Evolutionary conservation across 2,329 filamentous ascomycete species (phyloP), one percentile per base, ranked within the genome.

Genomic region (Sarocladium strictum): DNA sequence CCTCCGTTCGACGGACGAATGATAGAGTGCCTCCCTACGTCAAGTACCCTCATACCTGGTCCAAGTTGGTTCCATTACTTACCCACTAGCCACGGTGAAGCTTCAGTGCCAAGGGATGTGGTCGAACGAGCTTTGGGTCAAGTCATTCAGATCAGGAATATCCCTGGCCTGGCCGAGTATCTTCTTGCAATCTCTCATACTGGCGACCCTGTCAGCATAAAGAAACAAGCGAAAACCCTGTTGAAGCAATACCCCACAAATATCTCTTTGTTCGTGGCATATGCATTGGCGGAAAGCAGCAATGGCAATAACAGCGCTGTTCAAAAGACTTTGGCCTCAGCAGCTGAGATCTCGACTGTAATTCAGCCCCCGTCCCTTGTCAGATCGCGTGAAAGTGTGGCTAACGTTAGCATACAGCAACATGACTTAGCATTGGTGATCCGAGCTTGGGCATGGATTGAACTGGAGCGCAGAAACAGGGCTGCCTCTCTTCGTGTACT

Each of bases 251-350:
- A 82, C 54, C 75, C 84, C 0, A 75, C 81, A 1, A 86, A 83
- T 60, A 66, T 89, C 2, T 73, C 76, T 14, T 73, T 97, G 0
- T 97, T 95, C 69, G 87, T 90, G 60, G 83, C 85, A 0, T 96
- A 93, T 63, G 89, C 87, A 0, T 70, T 90, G 14, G 81, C 90
- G 3, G 89, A 96, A 67, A 76, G 71, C 59, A 72, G 74, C 1
- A 78, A 77, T 27, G 81, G 77, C 0, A 85, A 86, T 23, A 60
- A 65, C 1, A 75, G 80, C 1, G 72, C 82, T 47, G 85, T 87
- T 3, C 71, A 76, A 21, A 83, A 81, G 53, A 84, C 94, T 0
- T 80, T 93, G 62, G 67, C 76, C 1, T 86, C 86, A 1, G 85
- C 89, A 1, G 72, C 90, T 2, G 56, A 62, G 27, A 61, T 71